Base-by-base conservation (phyloP, 2,329 filamentous ascomycete species). In the Sordariomycetes sp. region DNA sequence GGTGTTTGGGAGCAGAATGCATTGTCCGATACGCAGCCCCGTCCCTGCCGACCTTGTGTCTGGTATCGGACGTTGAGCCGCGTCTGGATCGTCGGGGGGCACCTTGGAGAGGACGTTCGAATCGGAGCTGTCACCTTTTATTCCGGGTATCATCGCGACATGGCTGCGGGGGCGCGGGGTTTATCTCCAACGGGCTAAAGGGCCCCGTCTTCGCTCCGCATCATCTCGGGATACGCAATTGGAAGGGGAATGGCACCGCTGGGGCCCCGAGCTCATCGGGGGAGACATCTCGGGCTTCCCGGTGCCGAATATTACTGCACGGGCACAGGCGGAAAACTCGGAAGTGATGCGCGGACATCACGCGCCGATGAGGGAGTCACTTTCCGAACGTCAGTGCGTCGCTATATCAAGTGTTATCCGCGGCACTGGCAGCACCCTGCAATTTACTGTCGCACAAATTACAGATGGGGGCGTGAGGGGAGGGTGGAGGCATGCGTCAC, bases 301-400 rank as follows among this genome's bases (percentile, higher is more conserved):
- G 39, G 17, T 45, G 39, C 17, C 15, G n/a, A 45, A 3, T 45
- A 3, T 45, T 45, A n/a, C 4, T 45, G 15, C 28, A 34, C 48
- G 42, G 24, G 39, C 15, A 56, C 20, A 20, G 55, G 32, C 45
- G 34, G 55, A 20, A 52, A 24, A 34, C 42, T 24, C 28, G 54
- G 55, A 56, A 34, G 55, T 52, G 55, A 56, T 56, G 55, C 42
- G 55, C 55, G 55, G 10, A 34, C 24, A 56, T 56, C 55, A 56
- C 48, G 52, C 55, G 55, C 25, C 15, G 51, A 52, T 52, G 51
- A 52, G 10, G 51, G 51, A 8, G 51, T 32, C 51, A 15, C 51
- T n/a, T 52, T 24, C 24, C 28, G 17, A 22, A 4, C 28, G 13
- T 52, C 51, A 32, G 28, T 32, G 28, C 28, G 28, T 32, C 51